Base-by-base conservation (phyloP, 176 grass and related monocot species). In the Poa annua region DNA sequence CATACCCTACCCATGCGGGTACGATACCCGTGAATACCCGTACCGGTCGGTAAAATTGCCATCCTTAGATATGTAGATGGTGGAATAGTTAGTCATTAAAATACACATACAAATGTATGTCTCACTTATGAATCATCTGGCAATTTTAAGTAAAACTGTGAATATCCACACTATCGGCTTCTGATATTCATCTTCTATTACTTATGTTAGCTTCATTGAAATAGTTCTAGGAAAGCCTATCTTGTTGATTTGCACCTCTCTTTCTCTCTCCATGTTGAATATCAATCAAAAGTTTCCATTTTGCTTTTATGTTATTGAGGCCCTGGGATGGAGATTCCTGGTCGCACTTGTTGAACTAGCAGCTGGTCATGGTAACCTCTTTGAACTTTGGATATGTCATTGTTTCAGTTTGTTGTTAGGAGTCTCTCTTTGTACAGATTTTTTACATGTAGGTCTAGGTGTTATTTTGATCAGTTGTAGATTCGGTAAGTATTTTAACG, bases 221-320 rank as follows among this genome's bases (percentile, higher is more conserved):
- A 70, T 12, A n/a, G 66, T 70, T 70, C 66, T 49, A 72, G 45
- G 42, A 49, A 71, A 72, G 44, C 15, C 42, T 49, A 42, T 64
- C 60, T 15, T 72, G 22, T 50, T 73, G 70, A 29, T 77, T 38
- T 55, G 19, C 63, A 57, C 36, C 57, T 5, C 48, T 50, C 45
- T 47, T 3, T 26, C 70, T 78, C 17, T 60, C 13, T 87, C 13
- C 34, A 16, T 60, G 11, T 87, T 61, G 41, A 82, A 75, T 70
- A 64, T 88, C 41, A 68, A 67, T 92, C 68, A 69, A 83, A 88
- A 75, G 63, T 88, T 80, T 77, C 84, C 66, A 74, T 87, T 93
- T 92, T 85, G 29, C 73, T 92, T 95, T 96, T 95, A 45, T 89
- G 79, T 93, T 89, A 75, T 86, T 52, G 91, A 93, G 80, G 89